Evolutionary conservation across 495 filamentous ascomycete species (phyloP).

Genomic region (Penicillium bialowiezense): DNA sequence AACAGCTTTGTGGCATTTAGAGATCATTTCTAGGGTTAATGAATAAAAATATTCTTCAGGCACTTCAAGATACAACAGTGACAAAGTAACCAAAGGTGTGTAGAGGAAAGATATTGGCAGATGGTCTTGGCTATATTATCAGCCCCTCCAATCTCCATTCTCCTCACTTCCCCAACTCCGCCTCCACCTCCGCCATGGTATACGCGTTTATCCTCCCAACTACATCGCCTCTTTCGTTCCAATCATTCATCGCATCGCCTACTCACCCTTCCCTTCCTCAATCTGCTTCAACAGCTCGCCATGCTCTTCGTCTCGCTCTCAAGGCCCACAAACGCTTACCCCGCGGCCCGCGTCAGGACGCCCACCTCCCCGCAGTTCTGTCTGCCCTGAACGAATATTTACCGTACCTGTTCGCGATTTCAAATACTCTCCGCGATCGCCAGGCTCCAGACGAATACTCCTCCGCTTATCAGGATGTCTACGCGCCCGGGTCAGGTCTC

Average conservation of each 20-base stretch:
- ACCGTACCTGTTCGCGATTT: conserved; percentile 73
- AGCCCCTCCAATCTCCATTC: neutral
- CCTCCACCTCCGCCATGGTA: conserved; percentile 67
- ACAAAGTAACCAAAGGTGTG: too few species aligned
- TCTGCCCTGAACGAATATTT: conserved; percentile 69
- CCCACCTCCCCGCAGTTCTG: conserved; percentile 64
- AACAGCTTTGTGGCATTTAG: too few species aligned
- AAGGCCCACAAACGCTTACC: conserved; percentile 81
- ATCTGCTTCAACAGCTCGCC: conserved; percentile 71
- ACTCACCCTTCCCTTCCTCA: conserved; percentile 83
- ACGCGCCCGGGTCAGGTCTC: neutral
- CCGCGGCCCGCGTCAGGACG: conserved; percentile 53
- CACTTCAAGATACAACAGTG: too few species aligned
- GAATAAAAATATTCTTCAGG: too few species aligned
- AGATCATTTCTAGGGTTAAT: too few species aligned
- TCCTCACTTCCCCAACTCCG: conserved; percentile 18
- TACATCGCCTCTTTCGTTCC: conserved; percentile 77
- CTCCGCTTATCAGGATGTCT: neutral
- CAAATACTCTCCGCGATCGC: conserved; percentile 59
- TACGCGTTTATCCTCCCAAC: conserved; percentile 82
- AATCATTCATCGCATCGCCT: conserved; percentile 62
- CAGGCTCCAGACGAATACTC: conserved; percentile 15
- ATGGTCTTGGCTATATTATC: too few species aligned
- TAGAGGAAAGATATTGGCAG: too few species aligned
- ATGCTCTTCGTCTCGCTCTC: conserved; percentile 69